These are phyloP conservation scores for Trichoderma hamatum DNA, from an alignment of 2,329 filamentous ascomycete genomes.

Conservation along the genomic window DNA sequence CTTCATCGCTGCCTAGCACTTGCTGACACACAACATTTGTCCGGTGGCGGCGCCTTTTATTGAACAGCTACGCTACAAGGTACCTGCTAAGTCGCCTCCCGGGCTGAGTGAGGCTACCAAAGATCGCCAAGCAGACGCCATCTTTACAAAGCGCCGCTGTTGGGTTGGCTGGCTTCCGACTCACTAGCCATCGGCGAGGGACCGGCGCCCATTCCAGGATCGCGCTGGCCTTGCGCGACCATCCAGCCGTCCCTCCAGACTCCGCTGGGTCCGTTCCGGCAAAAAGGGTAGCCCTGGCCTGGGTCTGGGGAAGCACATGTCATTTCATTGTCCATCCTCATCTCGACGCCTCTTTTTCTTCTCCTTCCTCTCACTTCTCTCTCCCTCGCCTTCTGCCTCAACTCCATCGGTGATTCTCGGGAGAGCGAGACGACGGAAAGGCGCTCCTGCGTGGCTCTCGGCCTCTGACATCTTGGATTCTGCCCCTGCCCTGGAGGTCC, in stretches of 20 bases:
- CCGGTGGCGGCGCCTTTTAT: constrained; percentile 17
- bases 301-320: constrained; percentile 29
- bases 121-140: constrained; percentile 25
- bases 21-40: not conserved
- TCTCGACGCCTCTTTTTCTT: not conserved
- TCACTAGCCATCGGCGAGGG: constrained; percentile 22
- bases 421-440: not conserved
- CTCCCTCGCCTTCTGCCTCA: constrained; percentile 27
- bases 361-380: constrained; percentile 26
- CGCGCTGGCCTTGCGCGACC: constrained; percentile 7
- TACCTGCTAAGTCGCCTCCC: not conserved
- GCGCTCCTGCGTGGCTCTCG: not conserved
- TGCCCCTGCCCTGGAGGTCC: constrained; percentile 12
- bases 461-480: constrained; percentile 2
- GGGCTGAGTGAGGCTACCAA: constrained; percentile 6
- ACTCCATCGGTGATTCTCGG: constrained; percentile 22
- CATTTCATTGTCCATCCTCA: constrained; percentile 19
- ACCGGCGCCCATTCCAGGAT: constrained; percentile 21
- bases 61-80: not conserved
- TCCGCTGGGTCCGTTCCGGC: constrained; percentile 25
- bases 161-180: constrained; percentile 6
- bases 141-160: constrained; percentile 18
- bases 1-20: not conserved
- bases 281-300: constrained; percentile 27
- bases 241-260: constrained; percentile 14